phyloP scores from a whole-genome alignment of 2,329 filamentous ascomycete genomes.

The Lecanicillium sp. region DNA sequence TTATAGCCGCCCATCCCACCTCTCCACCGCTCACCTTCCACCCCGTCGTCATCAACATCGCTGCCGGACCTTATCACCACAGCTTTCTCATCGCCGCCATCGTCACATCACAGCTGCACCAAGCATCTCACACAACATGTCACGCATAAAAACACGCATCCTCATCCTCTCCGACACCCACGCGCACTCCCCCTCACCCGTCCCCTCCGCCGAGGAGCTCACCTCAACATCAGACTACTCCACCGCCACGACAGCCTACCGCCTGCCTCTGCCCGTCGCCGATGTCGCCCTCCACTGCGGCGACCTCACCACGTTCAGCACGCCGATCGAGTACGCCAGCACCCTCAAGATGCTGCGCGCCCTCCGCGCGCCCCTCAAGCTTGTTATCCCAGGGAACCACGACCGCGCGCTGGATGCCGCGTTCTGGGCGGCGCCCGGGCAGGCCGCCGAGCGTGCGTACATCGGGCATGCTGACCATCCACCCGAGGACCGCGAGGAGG shows the following conservation, averaged over 20 bases:
- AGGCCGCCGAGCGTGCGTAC: not conserved
- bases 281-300: constrained; percentile 50
- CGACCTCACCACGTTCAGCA: constrained; percentile 41
- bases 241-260: constrained; percentile 23
- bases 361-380: constrained; percentile 44
- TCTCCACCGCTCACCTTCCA: too few relatives aligned
- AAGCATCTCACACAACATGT: not conserved
- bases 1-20: too few relatives aligned
- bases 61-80: too few relatives aligned
- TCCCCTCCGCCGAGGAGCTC: constrained; percentile 23
- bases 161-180: constrained; percentile 36
- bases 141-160: constrained; percentile 29
- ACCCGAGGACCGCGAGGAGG: constrained; percentile 25
- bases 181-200: constrained; percentile 17
- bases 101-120: too few relatives aligned
- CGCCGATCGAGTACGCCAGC: constrained; percentile 32
- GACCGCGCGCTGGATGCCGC: constrained; percentile 38
- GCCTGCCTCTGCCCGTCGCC: constrained; percentile 26
- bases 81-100: too few relatives aligned
- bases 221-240: constrained; percentile 12
- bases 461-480: not conserved
- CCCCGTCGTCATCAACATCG: too few relatives aligned
- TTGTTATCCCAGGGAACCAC: constrained; percentile 51
- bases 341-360: constrained; percentile 37
- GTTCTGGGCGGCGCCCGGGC: constrained; percentile 14